Percentiles rank a stretch among this genome's conserved stretches.
Evolutionary conservation across 2,329 filamentous ascomycete genomes (phyloP).

Genomic region (Moelleriella libera): DNA sequence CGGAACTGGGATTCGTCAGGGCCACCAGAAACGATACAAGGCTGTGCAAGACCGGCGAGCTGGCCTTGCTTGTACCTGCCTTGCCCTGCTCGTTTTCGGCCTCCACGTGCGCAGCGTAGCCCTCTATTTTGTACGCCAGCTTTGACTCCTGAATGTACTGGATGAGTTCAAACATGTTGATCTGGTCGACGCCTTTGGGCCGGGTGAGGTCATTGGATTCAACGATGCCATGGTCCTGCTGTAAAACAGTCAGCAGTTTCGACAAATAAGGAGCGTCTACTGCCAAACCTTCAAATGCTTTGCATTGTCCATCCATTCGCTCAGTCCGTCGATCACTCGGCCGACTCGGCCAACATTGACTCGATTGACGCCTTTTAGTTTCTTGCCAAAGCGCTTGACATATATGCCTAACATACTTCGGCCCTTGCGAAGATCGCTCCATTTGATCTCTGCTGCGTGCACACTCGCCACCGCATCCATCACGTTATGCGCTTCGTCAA

Average conservation of each 20-base stretch:
- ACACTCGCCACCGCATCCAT: constrained; percentile 90
- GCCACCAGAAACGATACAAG: constrained; percentile 55
- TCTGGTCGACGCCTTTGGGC: constrained; percentile 82
- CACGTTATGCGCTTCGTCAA: constrained; percentile 95
- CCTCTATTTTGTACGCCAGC: constrained; percentile 85
- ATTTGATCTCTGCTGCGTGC: constrained; percentile 62
- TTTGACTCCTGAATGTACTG: constrained; percentile 86
- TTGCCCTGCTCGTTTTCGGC: constrained; percentile 23
- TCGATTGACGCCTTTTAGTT: constrained; percentile 78
- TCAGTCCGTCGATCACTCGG: constrained; percentile 67
- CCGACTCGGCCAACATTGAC: constrained; percentile 83
- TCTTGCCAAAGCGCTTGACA: constrained; percentile 75
- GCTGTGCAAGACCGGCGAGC: constrained; percentile 38
- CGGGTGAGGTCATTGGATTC: constrained; percentile 59
- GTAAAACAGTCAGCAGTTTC: not conserved
- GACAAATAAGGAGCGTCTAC: not conserved
- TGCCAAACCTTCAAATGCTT: constrained; percentile 25
- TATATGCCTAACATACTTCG: constrained; percentile 69
- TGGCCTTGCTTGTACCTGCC: constrained; percentile 8
- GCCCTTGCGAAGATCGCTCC: constrained; percentile 59
- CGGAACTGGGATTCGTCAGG: constrained; percentile 70
- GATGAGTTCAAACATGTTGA: constrained; percentile 82
- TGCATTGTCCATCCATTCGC: constrained; percentile 48
- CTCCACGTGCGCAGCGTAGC: constrained; percentile 56
- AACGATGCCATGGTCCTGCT: constrained; percentile 49